phyloP scores from a whole-genome alignment of 257 asterid species.

The Linderniella brevidens region DNA sequence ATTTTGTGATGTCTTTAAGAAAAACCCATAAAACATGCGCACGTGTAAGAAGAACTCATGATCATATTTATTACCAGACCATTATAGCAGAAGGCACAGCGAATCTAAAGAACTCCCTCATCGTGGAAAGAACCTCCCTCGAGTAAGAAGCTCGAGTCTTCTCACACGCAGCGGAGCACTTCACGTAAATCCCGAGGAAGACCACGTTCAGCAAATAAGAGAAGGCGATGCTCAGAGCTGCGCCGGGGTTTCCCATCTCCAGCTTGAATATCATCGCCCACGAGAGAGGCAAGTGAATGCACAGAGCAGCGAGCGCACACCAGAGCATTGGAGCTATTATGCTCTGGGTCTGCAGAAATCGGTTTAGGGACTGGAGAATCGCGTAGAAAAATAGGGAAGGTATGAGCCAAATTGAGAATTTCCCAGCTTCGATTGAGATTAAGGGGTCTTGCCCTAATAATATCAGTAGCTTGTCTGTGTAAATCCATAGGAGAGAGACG shows the following conservation, averaged over 20 bases:
- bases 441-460: conserved; percentile 50
- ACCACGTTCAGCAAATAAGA: conserved; percentile 57
- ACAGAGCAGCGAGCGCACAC: conserved; percentile 37
- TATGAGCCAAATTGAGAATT: conserved; percentile 44
- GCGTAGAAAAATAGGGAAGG: conserved; percentile 62
- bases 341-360: conserved; percentile 67
- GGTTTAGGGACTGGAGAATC: conserved; percentile 52
- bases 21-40: too few relatives aligned
- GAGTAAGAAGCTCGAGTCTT: conserved; percentile 23
- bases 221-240: conserved; percentile 49
- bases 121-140: conserved; percentile 20
- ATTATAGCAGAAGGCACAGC: conserved; percentile 69
- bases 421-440: conserved; percentile 55
- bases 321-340: conserved; percentile 56
- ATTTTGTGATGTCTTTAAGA: too few relatives aligned
- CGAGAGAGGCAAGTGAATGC: conserved; percentile 43
- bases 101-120: conserved; percentile 44
- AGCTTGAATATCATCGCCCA: conserved; percentile 52
- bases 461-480: conserved; percentile 34
- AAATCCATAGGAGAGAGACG: conserved; percentile 34
- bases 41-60: too few relatives aligned
- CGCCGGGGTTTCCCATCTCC: conserved; percentile 48
- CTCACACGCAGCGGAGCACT: conserved; percentile 36
- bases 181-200: conserved; percentile 35
- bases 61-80: conserved; percentile 45